Base-by-base conservation (phyloP, 75 land plant genomes). In the Pseudotsuga menziesii region DNA sequence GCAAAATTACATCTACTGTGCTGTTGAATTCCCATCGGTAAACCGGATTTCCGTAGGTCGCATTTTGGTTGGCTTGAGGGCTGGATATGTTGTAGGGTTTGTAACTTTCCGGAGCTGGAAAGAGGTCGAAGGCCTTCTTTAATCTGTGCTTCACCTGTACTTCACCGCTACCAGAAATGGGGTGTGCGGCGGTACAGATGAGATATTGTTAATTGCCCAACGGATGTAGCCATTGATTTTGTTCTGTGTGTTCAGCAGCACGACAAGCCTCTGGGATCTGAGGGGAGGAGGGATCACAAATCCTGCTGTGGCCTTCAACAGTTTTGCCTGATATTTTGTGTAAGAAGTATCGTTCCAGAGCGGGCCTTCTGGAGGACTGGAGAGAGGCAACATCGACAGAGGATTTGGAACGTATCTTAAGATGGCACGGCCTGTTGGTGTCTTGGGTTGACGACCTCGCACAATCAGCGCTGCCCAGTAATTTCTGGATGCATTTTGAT, bases 231-330 rank as follows among this genome's bases (percentile, higher is more conserved):
- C 88, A 73, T 83, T 78, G 70, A 89, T 54, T 14, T 35, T 78
- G 82, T 94, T 29, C 32, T 94, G 97, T 0, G 97, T 91, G 81
- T 88, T 90, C 69, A 91, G 88, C n/a, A n/a, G n/a, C n/a, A n/a
- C n/a, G 16, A 61, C 55, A n/a, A 85, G 57, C 64, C 87, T 87
- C 0, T 89, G 48, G 13, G 36, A 52, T 15, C 5, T 56, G 0
- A 92, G 91, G 0, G 89, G 86, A 7, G 88, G 89, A 0, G 85
- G 58, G 16, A 19, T 16, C 56, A 73, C 67, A 79, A 48, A 76
- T 23, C 80, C 83, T 3, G 44, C 75, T 25, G 35, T 83, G 17
- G 89, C 80, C 58, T 75, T 82, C 22, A 85, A 27, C 0, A 25
- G 63, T 25, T 83, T 58, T 81, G 76, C 13, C 16, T 74, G 17